phyloP scores from a whole-genome alignment of 345 rosid genomes.

The Aquilaria malaccensis region DNA sequence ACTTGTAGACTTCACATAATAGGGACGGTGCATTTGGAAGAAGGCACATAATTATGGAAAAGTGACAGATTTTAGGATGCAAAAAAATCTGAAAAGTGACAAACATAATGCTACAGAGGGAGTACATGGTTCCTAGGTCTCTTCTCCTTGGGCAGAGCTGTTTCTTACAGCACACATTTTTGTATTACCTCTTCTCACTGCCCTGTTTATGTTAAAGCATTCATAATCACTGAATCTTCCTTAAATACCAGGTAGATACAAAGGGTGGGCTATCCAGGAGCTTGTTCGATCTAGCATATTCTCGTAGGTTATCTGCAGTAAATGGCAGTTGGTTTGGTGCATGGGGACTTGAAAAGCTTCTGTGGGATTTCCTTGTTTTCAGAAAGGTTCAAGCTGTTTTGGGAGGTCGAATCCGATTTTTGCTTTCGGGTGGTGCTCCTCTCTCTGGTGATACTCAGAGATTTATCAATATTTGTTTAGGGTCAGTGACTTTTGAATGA shows the following conservation, averaged over 20 bases:
- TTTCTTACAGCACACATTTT: not conserved
- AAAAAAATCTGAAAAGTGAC: too few relatives aligned
- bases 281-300: constrained; percentile 85
- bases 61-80: too few relatives aligned
- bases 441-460: constrained; percentile 96
- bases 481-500: constrained; percentile 44
- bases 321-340: constrained; percentile 97
- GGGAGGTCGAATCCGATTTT: constrained; percentile 87
- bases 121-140: too few relatives aligned
- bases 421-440: constrained; percentile 99
- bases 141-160: too few relatives aligned
- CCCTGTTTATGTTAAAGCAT: not conserved
- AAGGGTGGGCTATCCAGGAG: constrained; percentile 77
- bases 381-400: constrained; percentile 73
- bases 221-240: constrained; percentile 9
- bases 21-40: too few relatives aligned
- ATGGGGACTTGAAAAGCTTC: constrained; percentile 77
- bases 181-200: constrained; percentile 5
- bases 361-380: constrained; percentile 88
- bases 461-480: constrained; percentile 95
- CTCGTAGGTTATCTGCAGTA: constrained; percentile 85
- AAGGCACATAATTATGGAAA: too few relatives aligned
- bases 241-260: constrained; percentile 58
- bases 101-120: too few relatives aligned
- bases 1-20: too few relatives aligned